Evolutionary conservation across 257 asterid species (phyloP).

Genomic region (Linderniella brevidens): DNA sequence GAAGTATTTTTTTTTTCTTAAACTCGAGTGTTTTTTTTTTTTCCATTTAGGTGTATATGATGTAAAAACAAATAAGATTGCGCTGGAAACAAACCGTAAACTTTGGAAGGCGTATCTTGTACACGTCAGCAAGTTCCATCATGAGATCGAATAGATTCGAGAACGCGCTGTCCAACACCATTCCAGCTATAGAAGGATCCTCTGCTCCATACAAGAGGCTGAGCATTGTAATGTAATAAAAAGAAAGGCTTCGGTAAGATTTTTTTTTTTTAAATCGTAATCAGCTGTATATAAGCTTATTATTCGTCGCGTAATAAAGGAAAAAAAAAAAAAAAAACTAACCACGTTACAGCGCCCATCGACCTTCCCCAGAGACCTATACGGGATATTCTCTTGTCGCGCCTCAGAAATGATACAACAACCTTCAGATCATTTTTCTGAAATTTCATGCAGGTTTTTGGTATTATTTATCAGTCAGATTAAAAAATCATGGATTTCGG

Average conservation of each 20-base stretch:
- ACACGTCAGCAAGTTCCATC: constrained; percentile 93
- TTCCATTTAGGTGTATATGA: too few species aligned
- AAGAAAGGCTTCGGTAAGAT: too few species aligned
- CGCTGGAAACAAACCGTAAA: constrained; percentile 52
- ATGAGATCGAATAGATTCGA: constrained; percentile 82
- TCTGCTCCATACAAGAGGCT: constrained; percentile 98
- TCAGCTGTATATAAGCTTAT: too few species aligned
- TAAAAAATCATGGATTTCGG: too few species aligned
- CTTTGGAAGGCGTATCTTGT: constrained; percentile 82
- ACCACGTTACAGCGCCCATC: constrained; percentile 62
- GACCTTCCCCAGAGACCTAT: constrained; percentile 99
- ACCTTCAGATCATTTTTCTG: constrained; percentile 42
- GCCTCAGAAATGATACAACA: constrained; percentile 70
- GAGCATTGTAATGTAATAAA: too few species aligned
- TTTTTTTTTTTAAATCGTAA: too few species aligned
- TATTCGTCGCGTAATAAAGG: too few species aligned
- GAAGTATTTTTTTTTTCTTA: too few species aligned
- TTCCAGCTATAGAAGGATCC: constrained; percentile 96
- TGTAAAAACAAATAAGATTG: too few species aligned
- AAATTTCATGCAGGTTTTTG: constrained; percentile 1
- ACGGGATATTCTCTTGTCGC: constrained; percentile 53
- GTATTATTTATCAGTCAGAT: too few species aligned
- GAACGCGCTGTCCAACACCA: constrained; percentile 98
- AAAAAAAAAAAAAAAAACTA: constrained; percentile 4
- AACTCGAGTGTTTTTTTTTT: too few species aligned